These are phyloP conservation scores for Leptodontidium sp. DNA, from an alignment of 2,329 filamentous ascomycete genomes.

Conservation along the genomic window DNA sequence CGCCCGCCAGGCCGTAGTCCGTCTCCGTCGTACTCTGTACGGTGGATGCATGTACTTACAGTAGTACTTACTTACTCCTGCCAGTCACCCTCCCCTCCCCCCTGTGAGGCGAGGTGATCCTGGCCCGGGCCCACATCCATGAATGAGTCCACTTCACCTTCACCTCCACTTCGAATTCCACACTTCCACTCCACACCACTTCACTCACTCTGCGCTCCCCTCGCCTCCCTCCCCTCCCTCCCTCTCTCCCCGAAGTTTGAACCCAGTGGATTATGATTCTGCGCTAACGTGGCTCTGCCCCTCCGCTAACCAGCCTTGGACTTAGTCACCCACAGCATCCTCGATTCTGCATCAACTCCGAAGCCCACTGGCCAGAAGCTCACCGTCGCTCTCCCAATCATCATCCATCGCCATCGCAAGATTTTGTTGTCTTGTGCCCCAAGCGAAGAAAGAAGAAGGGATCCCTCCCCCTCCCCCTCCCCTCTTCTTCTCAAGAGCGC, in stretches of 20 bases:
- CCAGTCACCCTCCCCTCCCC: not conserved
- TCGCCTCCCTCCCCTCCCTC: too few relatives aligned
- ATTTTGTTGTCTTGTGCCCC: not conserved
- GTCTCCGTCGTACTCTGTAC: too few relatives aligned
- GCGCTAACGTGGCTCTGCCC: not conserved
- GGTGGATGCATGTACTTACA: too few relatives aligned
- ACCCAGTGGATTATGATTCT: not conserved
- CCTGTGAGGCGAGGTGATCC: not conserved
- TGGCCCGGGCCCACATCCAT: not conserved
- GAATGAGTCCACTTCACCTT: not conserved
- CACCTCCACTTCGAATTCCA: not conserved
- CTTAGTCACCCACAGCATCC: not conserved
- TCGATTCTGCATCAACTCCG: constrained; percentile 13
- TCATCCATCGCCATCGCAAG: not conserved
- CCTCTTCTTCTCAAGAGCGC: not conserved
- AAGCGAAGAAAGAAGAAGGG: not conserved
- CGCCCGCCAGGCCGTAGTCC: not conserved
- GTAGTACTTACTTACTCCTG: too few relatives aligned
- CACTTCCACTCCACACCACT: too few relatives aligned
- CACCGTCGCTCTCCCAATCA: constrained; percentile 14
- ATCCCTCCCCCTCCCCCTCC: not conserved
- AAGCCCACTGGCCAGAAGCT: constrained; percentile 1
- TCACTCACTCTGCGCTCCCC: too few relatives aligned
- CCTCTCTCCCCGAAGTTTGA: not conserved
- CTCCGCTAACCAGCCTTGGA: constrained; percentile 10